These are phyloP conservation scores for Silene latifolia DNA, from an alignment of 148 eudicot species.

Conservation along the genomic window DNA sequence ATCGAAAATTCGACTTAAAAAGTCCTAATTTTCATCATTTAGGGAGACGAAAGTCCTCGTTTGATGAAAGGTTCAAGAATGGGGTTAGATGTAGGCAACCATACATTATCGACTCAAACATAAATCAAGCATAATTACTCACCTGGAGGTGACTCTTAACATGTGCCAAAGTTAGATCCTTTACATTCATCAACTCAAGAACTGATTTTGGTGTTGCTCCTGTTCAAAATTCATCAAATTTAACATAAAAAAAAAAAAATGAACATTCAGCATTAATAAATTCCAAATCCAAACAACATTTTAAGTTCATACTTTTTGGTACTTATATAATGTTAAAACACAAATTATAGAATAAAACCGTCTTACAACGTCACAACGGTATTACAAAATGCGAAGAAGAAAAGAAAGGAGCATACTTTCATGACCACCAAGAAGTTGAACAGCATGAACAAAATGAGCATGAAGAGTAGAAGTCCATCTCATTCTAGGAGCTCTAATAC, in stretches of 20 bases:
- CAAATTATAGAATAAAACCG: too few relatives aligned
- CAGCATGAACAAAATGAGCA: constrained; percentile 93
- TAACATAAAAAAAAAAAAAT: too few relatives aligned
- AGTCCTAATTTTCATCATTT: neutral
- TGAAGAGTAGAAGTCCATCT: constrained; percentile 98
- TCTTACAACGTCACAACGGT: too few relatives aligned
- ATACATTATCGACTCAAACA: neutral
- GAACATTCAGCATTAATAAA: neutral
- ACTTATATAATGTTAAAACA: too few relatives aligned
- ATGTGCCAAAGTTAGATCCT: constrained; percentile 96
- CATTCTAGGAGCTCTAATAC: constrained; percentile 88
- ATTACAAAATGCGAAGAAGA: too few relatives aligned
- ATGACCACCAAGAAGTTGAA: constrained; percentile 97
- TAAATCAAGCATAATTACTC: constrained; percentile 4
- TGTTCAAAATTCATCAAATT: constrained; percentile 20
- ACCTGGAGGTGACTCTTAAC: constrained; percentile 98
- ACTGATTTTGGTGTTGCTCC: constrained; percentile 99
- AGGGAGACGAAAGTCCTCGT: neutral
- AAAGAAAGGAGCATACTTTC: constrained; percentile 55
- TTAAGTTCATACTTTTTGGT: too few relatives aligned
- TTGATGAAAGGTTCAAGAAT: neutral
- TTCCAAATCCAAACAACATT: too few relatives aligned
- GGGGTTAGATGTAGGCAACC: too few relatives aligned
- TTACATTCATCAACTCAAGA: constrained; percentile 92
- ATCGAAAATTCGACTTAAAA: neutral